Evolutionary conservation across 306 rosid species (phyloP), one percentile per base, ranked within the genome.

Genomic region (Canavalia gladiata): DNA sequence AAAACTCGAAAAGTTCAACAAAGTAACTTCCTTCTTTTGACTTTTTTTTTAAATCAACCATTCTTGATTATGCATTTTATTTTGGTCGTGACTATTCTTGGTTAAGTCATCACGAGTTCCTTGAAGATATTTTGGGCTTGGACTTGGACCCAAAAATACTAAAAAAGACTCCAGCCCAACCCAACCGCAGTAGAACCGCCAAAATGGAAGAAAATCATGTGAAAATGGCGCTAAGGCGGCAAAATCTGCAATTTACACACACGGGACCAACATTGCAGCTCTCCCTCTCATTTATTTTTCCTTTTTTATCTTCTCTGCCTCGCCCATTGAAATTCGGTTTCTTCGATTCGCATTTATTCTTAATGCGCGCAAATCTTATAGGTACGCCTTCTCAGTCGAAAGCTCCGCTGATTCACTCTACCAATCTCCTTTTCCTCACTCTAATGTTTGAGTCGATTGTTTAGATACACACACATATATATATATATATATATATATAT

Each of bases 161-260:
- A 33, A 2, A 2, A 1, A 7, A 8, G 18, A 55, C 4, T 0
- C 42, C 13, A 57, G 49, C n/a, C 78, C 67, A 39, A 39, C 46
- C 43, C 62, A 33, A 7, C 1, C 25, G 25, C 25, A 65, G 18
- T 12, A 6, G 3, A 9, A 7, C 76, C 64, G 34, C 50, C 9
- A 51, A 52, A 4, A 42, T 33, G 0, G 30, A 6, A 12, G 49
- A n/a, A 4, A 56, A 59, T 4, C 55, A 46, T 34, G 78, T 7
- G 82, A 76, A 77, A 77, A 39, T 56, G 81, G 83, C 78, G 84
- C 25, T 51, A 75, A 33, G 78, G 84, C 87, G 85, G 82, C 82
- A 69, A 80, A 41, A 10, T 31, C 29, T 18, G 30, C 60, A 12
- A 54, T 42, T 33, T 57, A 31, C 37, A 3, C 9, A 37, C 49